Evolutionary conservation across 176 grass and related monocot genomes (phyloP), one percentile per base, ranked within the genome.

Genomic region (Lolium multiflorum): DNA sequence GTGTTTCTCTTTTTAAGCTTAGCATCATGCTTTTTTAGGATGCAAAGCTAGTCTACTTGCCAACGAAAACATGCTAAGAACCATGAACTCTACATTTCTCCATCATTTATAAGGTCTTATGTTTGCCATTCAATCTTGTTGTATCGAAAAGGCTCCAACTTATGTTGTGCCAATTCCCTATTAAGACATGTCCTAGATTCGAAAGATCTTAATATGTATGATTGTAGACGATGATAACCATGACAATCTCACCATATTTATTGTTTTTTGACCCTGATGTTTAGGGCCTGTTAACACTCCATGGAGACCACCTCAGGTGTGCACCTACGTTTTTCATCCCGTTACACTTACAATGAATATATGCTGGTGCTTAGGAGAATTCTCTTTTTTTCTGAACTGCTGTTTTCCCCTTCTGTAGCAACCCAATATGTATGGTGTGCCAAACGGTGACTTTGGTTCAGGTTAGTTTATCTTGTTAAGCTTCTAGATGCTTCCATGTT

Each of bases 271-370:
- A 54, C 74, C 28, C 15, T 7, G 31, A 75, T 89, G 21, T 89
- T 90, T 78, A 95, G 97, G 94, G 4, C 41, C 86, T 80, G 71
- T 80, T 78, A 96, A 88, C 85, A 87, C 58, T 79, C 74, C 87
- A 87, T 98, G 97, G 97, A 94, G 90, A 80, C 67, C 73, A 50
- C 71, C 93, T 86, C 92, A 96, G 93, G 96, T 95, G 48, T 83
- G 83, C 84, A 87, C 79, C 79, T 61, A 13, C 52, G 52, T 17
- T 76, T 28, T 39, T 62, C 71, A 74, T 57, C 35, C 48, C 71
- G 8, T 63, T 88, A n/a, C 21, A 39, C 11, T 21, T 74, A 0
- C 10, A 49, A 20, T 64, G n/a, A 56, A 28, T 82, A 35, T 62
- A n/a, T 84, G 11, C 10, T 73, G 54, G 38, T 76, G 49, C 50